A percentile compares a stretch with the other conserved stretches of the same genome.
Evolutionary conservation across 2,329 filamentous ascomycete genomes (phyloP).

Genomic region (Colletotrichum eremochloae): DNA sequence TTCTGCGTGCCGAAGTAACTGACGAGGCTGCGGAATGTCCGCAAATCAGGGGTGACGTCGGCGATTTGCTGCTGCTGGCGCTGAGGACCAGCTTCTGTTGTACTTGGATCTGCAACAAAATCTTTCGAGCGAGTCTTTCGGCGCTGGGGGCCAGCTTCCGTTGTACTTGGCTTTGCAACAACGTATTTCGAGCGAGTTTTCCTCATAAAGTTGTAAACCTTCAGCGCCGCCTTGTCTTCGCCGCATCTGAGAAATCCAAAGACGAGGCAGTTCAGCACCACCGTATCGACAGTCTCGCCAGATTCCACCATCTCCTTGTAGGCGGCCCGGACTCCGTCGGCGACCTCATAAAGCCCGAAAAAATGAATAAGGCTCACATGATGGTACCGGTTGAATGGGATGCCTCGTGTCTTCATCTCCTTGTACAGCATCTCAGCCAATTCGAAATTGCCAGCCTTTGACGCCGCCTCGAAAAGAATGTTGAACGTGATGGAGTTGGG

Average conservation of each 20-base stretch:
- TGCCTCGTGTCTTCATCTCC: slow-evolving; percentile 80
- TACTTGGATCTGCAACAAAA: slow-evolving; percentile 60
- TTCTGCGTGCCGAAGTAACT: slow-evolving; percentile 77
- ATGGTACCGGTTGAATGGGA: slow-evolving; percentile 82
- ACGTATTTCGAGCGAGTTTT: slow-evolving; percentile 60
- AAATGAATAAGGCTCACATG: slow-evolving; percentile 87
- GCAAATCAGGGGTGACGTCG: slow-evolving; percentile 78
- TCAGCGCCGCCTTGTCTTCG: slow-evolving; percentile 81
- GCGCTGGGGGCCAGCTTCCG: slow-evolving; percentile 47
- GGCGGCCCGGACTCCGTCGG: slow-evolving; percentile 78
- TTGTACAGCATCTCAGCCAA: slow-evolving; percentile 87
- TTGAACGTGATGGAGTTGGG: slow-evolving; percentile 90
- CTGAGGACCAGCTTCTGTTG: slow-evolving; percentile 67
- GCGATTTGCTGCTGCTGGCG: slow-evolving; percentile 70
- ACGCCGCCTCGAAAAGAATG: slow-evolving; percentile 89
- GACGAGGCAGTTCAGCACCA: slow-evolving; percentile 89
- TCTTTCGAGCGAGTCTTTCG: slow-evolving; percentile 41
- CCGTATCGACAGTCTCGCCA: slow-evolving; percentile 89
- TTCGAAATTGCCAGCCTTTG: slow-evolving; percentile 85
- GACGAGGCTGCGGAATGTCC: slow-evolving; percentile 85
- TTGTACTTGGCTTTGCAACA: background rate
- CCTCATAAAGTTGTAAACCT: slow-evolving; percentile 90
- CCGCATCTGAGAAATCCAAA: slow-evolving; percentile 80
- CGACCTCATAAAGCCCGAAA: slow-evolving; percentile 81
- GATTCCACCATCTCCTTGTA: slow-evolving; percentile 87